A percentile compares a stretch with the other conserved stretches of the same genome.
These are phyloP conservation scores for Orbilia brochopaga DNA, from an alignment of 2,329 filamentous ascomycete species.

Conservation along the genomic window DNA sequence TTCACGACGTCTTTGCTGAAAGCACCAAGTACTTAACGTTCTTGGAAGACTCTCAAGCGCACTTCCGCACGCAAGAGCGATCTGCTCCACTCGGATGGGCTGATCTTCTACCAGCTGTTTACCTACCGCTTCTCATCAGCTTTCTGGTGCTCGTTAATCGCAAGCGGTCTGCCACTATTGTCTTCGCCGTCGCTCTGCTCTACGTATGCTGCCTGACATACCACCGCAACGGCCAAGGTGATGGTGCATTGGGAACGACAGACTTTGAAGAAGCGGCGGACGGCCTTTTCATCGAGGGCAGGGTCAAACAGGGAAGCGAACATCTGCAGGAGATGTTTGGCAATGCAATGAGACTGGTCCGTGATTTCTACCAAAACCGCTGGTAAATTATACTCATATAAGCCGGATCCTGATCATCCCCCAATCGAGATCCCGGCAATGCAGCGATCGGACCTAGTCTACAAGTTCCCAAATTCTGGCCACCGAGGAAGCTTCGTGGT, in stretches of 20 bases:
- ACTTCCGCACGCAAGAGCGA: neutral
- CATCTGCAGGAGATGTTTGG: neutral
- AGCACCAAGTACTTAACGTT: slow-evolving; percentile 13
- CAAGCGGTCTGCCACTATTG: slow-evolving; percentile 26
- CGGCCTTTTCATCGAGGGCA: neutral
- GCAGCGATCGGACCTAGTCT: no score
- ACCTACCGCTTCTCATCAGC: slow-evolving; percentile 36
- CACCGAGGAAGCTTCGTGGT: no score
- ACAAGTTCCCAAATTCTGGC: no score
- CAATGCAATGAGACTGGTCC: no score
- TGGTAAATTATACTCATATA: no score
- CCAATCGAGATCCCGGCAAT: no score
- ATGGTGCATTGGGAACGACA: neutral
- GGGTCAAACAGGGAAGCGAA: no score
- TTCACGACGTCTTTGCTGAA: slow-evolving; percentile 24
- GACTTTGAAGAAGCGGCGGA: neutral
- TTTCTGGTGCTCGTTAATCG: slow-evolving; percentile 34
- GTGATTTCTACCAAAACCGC: no score
- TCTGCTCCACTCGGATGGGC: neutral
- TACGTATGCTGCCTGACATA: slow-evolving; percentile 15
- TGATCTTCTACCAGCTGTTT: slow-evolving; percentile 1
- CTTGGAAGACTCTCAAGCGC: slow-evolving; percentile 1
- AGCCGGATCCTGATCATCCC: no score
- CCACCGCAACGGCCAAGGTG: neutral
- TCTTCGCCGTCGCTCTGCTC: slow-evolving; percentile 9